Conservation (phyloP, 345 rosid species). For the Hirschfeldia incana region DNA sequence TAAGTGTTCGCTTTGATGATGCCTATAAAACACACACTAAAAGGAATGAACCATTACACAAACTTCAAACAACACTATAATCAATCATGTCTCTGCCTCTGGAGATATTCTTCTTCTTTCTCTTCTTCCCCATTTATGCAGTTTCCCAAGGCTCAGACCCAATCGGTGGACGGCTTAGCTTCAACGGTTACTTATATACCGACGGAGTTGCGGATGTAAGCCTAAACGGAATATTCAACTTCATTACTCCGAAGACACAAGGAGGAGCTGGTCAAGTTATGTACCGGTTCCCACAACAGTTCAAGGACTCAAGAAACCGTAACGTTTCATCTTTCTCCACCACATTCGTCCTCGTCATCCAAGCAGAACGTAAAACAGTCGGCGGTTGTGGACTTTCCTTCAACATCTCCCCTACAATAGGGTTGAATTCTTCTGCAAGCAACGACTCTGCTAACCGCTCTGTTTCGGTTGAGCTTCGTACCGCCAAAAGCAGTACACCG, state of each 20-base stretch:
- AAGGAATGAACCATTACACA: background rate
- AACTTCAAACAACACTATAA: background rate
- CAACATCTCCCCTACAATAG: conserved; percentile 8
- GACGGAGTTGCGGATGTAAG: conserved; percentile 22
- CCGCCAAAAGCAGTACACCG: background rate
- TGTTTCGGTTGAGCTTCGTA: conserved; percentile 47
- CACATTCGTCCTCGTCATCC: conserved; percentile 17
- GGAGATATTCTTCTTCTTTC: background rate
- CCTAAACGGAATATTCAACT: conserved; percentile 26
- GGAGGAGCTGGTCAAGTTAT: conserved; percentile 38
- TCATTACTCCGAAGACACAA: conserved; percentile 32
- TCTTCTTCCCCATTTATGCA: background rate
- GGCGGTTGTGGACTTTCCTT: conserved; percentile 33
- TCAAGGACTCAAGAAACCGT: conserved; percentile 33
- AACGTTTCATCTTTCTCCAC: conserved; percentile 25
- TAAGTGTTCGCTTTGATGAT: no score
- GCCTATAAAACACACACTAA: background rate
- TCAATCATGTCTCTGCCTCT: conserved; percentile 14
- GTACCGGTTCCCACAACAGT: conserved; percentile 13
- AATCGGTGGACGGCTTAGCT: conserved; percentile 30
- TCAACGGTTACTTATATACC: conserved; percentile 24
- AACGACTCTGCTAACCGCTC: no score
- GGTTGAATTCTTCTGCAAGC: background rate
- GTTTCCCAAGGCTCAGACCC: conserved; percentile 21
- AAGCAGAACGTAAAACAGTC: conserved; percentile 9